Evolutionary conservation across 2,329 filamentous ascomycete species (phyloP).

Genomic region (Dactylellina leptospora): DNA sequence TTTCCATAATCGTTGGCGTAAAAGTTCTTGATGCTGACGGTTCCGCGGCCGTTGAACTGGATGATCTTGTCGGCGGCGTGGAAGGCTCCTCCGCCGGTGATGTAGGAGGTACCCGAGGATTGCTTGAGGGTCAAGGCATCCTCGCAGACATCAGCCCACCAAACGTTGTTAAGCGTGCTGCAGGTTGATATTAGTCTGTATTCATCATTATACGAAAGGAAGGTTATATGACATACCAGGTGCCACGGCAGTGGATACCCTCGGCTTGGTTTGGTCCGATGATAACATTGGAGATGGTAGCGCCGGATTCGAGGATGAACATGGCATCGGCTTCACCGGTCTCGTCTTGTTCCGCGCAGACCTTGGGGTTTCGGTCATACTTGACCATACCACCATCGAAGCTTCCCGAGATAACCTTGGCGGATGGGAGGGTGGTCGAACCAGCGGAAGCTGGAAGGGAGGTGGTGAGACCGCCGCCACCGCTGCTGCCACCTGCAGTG

Average conservation of each 20-base stretch:
- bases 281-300: constrained; percentile 59
- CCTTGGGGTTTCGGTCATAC: constrained; percentile 62
- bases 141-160: constrained; percentile 55
- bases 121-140: constrained; percentile 52
- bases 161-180: constrained; percentile 56
- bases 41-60: constrained; percentile 64
- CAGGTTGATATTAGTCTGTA: too few relatives aligned
- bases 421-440: constrained; percentile 61
- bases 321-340: constrained; percentile 62
- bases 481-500: constrained; percentile 12
- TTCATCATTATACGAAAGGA: too few relatives aligned
- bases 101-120: constrained; percentile 58
- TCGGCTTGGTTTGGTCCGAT: constrained; percentile 61
- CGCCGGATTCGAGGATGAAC: constrained; percentile 56
- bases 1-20: constrained; percentile 62
- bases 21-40: constrained; percentile 59
- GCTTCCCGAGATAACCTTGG: constrained; percentile 58
- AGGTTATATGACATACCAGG: too few relatives aligned
- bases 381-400: constrained; percentile 65
- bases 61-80: constrained; percentile 64
- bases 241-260: constrained; percentile 61
- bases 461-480: constrained; percentile 51
- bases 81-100: constrained; percentile 64
- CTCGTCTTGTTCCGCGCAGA: constrained; percentile 62
- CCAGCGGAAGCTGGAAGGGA: constrained; percentile 55